A percentile compares a stretch with the other conserved stretches of the same genome.
Conservation (phyloP, 352 stramenopile species). For the Phytophthora megakarya region DNA sequence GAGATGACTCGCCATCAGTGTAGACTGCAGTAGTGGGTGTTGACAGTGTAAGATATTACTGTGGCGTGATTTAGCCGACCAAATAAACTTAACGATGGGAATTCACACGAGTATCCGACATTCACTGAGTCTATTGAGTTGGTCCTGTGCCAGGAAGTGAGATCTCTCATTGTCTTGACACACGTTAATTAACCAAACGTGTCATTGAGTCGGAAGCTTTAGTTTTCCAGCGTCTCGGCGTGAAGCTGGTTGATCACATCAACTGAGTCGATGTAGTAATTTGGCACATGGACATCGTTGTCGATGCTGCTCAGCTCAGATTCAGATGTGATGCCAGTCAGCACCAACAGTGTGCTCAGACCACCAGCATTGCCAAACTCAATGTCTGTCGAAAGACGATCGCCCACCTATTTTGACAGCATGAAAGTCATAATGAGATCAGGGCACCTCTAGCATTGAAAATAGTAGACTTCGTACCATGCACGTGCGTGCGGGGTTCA, state of each 20-base stretch:
- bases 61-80: constrained; percentile 3
- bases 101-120: constrained; percentile 1
- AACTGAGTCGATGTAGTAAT: constrained; percentile 75
- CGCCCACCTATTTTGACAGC: constrained; percentile 60
- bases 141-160: background rate
- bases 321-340: constrained; percentile 72
- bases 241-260: constrained; percentile 76
- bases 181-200: background rate
- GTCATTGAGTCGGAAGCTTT: constrained; percentile 5
- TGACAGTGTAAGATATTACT: constrained; percentile 37
- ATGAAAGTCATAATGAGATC: constrained; percentile 1
- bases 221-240: constrained; percentile 46
- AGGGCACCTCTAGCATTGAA: background rate
- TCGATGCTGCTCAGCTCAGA: constrained; percentile 59
- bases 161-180: background rate
- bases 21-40: constrained; percentile 24
- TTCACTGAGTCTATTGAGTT: constrained; percentile 25
- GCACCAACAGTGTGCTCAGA: constrained; percentile 75
- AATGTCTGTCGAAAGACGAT: constrained; percentile 84
- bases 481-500: constrained; percentile 76
- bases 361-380: constrained; percentile 78
- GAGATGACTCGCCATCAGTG: constrained; percentile 33
- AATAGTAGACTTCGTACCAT: constrained; percentile 50
- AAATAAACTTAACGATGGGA: background rate
- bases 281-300: constrained; percentile 56